Conservation (phyloP, 1,139 yeast species). For the Geotrichum aggregatum region DNA sequence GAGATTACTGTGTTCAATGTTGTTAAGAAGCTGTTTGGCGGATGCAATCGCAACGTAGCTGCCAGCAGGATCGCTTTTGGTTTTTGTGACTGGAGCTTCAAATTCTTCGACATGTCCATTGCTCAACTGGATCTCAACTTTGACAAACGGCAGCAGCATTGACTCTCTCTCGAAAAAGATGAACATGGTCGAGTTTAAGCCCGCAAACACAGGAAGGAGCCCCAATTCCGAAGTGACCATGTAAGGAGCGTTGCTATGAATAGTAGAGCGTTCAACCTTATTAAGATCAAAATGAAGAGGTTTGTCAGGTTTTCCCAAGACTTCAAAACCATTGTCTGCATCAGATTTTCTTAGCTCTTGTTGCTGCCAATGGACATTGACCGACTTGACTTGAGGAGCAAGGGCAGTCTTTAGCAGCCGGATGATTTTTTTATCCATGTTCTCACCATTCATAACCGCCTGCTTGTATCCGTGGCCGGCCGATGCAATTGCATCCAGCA, state of each 20-base stretch:
- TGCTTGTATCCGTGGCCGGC: slow-evolving; percentile 17
- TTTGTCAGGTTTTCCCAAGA: not conserved
- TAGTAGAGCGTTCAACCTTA: not conserved
- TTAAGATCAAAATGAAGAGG: not conserved
- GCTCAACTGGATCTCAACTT: not conserved
- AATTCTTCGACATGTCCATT: not conserved
- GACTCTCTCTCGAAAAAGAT: slow-evolving; percentile 8
- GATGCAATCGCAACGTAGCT: slow-evolving; percentile 8
- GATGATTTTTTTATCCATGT: slow-evolving; percentile 18
- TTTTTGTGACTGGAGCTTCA: slow-evolving; percentile 2
- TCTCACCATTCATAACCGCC: slow-evolving; percentile 9
- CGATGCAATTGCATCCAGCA: slow-evolving; percentile 10
- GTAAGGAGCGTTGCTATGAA: slow-evolving; percentile 1
- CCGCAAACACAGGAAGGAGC: slow-evolving; percentile 6
- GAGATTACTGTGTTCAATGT: not conserved
- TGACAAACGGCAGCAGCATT: slow-evolving; percentile 9
- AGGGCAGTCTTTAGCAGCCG: slow-evolving; percentile 10
- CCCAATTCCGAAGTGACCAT: slow-evolving; percentile 8
- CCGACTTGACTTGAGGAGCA: slow-evolving; percentile 1
- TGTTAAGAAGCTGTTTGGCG: slow-evolving; percentile 8
- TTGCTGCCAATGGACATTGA: slow-evolving; percentile 12
- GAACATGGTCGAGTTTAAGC: slow-evolving; percentile 7
- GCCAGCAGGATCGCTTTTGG: not conserved
- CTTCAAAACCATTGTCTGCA: slow-evolving; percentile 10
- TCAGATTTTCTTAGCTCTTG: not conserved